Evolutionary conservation across 2,329 filamentous ascomycete species (phyloP), one percentile per base, ranked within the genome.

Genomic region (Trichoderma atrobrunneum): DNA sequence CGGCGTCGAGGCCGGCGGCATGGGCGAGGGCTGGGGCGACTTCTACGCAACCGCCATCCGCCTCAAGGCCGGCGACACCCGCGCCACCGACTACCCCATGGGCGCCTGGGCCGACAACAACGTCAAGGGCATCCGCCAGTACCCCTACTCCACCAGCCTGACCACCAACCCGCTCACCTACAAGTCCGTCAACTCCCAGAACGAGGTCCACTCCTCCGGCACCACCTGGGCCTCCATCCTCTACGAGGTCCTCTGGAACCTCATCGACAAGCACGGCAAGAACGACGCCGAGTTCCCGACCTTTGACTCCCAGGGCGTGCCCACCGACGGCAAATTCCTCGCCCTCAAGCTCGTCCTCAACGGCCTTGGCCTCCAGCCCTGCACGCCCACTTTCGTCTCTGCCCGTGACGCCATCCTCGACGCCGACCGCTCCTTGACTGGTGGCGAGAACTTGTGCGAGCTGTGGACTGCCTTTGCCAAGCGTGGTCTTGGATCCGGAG

Each of bases 11-110:
- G 79, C 84, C 1, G 84, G 86, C 10, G 87, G 87, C 51, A 88
- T 89, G 87, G 87, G 87, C 39, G 87, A 89, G 72, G 87, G 87
- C 48, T 89, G 87, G 87, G 80, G 84, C 71, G 87, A 89, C 74
- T 87, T 88, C 78, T 85, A 85, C 79, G 87, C 87, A 6, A 85
- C 84, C 0, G 85, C 86, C 5, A 81, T 88, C 72, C 82, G 84
- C 64, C 76, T 87, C 72, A 85, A 85, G 79, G 61, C 81, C 3
- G 73, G 73, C 16, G 85, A 88, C 76, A 87, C 83, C 7, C 81
- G 85, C 59, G 73, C 72, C 5, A 85, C 78, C 2, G 79, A 86
- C 78, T 87, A 86, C 76, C 72, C 82, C 11, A 82, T 88, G 78
- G 87, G 85, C 8, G 82, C 81, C 30, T 89, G 87, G 86, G 81